Evolutionary conservation across 768 basidiomycete species (phyloP).

Genomic region (Sistotremastrum suecicum): DNA sequence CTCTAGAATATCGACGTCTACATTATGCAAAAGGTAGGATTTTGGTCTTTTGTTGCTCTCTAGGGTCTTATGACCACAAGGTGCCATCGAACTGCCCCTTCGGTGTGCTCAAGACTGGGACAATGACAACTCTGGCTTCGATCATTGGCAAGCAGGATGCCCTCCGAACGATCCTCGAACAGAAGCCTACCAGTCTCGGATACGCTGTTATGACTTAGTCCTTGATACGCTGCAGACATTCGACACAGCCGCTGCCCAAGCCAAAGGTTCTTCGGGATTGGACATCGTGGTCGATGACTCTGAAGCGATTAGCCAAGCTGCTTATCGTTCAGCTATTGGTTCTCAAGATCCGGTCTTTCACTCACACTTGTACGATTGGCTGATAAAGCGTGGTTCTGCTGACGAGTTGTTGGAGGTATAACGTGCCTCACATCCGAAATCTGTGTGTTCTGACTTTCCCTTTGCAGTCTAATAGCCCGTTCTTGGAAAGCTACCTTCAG

Average conservation of each 20-base stretch:
- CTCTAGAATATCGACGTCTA: constrained; percentile 79
- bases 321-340: constrained; percentile 74
- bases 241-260: constrained; percentile 42
- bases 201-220: constrained; percentile 69
- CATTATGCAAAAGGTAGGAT: constrained; percentile 65
- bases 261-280: constrained; percentile 13
- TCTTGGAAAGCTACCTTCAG: constrained; percentile 77
- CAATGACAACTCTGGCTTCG: constrained; percentile 55
- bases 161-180: constrained; percentile 44
- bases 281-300: constrained; percentile 31
- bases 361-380: constrained; percentile 89
- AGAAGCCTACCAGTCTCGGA: constrained; percentile 43
- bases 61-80: constrained; percentile 20
- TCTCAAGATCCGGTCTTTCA: constrained; percentile 90
- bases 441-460: neutral
- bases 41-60: neutral
- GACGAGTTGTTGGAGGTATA: constrained; percentile 84
- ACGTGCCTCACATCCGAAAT: neutral
- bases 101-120: constrained; percentile 73
- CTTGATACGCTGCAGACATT: constrained; percentile 71
- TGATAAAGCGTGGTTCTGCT: constrained; percentile 62
- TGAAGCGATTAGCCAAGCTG: constrained; percentile 65
- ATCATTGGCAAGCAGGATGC: constrained; percentile 59
- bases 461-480: constrained; percentile 20
- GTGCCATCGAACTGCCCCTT: constrained; percentile 75